phyloP scores from a whole-genome alignment of 2,329 filamentous ascomycete species.

The Cercospora janseana region DNA sequence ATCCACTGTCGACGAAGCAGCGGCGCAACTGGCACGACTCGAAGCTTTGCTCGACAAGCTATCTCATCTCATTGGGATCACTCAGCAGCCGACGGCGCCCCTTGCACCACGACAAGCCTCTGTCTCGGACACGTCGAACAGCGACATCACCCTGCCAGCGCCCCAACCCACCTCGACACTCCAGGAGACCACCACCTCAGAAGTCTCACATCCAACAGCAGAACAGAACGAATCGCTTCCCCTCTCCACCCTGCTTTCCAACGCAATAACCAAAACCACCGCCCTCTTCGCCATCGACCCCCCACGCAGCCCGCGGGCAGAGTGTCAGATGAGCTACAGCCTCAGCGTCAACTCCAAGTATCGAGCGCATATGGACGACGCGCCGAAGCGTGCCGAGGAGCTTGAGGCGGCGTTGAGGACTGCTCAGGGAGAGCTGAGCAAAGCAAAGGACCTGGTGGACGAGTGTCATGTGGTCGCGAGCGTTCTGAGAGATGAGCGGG shows the following conservation, averaged over 20 bases:
- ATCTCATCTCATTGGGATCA: too few relatives aligned
- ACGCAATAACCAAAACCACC: constrained; percentile 5
- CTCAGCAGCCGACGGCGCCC: too few relatives aligned
- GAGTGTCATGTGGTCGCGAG: constrained; percentile 2
- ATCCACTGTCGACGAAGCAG: background rate
- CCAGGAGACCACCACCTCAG: too few relatives aligned
- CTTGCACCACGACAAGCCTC: too few relatives aligned
- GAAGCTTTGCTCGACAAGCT: background rate
- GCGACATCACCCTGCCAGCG: too few relatives aligned
- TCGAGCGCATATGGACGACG: constrained; percentile 13
- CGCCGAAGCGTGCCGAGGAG: constrained; percentile 1
- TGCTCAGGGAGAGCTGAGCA: background rate
- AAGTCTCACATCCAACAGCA: background rate
- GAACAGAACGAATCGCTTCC: background rate
- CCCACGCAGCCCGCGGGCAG: constrained; percentile 4
- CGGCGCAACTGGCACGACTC: constrained; percentile 2
- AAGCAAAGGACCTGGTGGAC: background rate
- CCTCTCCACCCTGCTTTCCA: background rate
- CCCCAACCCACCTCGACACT: background rate
- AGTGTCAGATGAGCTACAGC: constrained; percentile 8
- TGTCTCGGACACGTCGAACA: too few relatives aligned
- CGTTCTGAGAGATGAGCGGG: background rate
- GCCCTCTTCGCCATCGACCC: constrained; percentile 9
- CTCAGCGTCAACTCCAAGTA: constrained; percentile 13
- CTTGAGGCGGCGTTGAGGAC: constrained; percentile 2